phyloP scores from a whole-genome alignment of 371 early-diverging fungal genomes.

The Lichtheimia hyalospora region DNA sequence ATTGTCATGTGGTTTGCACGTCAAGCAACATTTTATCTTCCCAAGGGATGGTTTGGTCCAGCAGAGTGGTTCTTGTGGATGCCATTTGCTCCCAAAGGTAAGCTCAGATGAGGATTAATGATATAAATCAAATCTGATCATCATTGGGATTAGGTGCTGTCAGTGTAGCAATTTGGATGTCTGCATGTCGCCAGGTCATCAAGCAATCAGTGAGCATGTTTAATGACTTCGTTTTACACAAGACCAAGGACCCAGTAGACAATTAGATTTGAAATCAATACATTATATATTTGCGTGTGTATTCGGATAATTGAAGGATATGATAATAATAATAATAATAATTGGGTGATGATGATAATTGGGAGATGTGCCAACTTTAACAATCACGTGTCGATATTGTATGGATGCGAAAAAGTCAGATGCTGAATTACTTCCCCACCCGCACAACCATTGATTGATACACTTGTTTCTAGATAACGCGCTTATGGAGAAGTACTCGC shows the following conservation, averaged over 20 bases:
- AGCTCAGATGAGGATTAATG: background rate
- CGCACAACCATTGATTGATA: too few species aligned
- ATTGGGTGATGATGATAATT: too few species aligned
- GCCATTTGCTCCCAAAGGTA: constrained; percentile 82
- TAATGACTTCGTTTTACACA: constrained; percentile 37
- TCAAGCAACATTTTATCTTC: constrained; percentile 80
- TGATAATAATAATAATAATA: too few species aligned
- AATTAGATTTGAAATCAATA: too few species aligned
- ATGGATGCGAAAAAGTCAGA: too few species aligned
- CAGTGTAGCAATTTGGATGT: constrained; percentile 73
- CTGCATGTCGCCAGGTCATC: constrained; percentile 62
- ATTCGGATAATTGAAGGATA: too few species aligned
- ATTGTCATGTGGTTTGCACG: constrained; percentile 72
- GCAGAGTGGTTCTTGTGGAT: constrained; percentile 66
- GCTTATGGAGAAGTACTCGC: constrained; percentile 66
- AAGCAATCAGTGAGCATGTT: constrained; percentile 32
- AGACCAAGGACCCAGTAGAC: constrained; percentile 4
- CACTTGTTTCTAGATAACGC: too few species aligned
- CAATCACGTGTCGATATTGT: too few species aligned
- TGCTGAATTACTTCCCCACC: too few species aligned
- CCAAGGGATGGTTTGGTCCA: constrained; percentile 85
- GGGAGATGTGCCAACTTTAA: too few species aligned
- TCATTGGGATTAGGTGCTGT: constrained; percentile 58
- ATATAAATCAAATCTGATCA: background rate
- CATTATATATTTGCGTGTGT: too few species aligned